phyloP scores from a whole-genome alignment of 176 grass and related monocot species.

The Rhynchospora breviuscula region DNA sequence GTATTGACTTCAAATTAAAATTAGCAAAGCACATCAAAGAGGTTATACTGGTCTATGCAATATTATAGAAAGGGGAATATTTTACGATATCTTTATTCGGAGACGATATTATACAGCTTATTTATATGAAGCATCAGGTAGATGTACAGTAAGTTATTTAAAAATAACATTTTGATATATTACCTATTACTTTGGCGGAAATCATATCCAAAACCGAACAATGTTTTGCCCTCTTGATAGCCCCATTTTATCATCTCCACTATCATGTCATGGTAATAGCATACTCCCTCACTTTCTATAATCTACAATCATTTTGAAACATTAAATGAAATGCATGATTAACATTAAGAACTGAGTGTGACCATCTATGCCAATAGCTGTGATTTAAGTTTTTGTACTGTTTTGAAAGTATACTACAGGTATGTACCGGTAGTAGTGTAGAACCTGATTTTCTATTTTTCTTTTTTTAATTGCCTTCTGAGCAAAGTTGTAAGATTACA shows the following conservation, averaged over 20 bases:
- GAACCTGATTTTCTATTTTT: neutral
- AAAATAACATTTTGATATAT: neutral
- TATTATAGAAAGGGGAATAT: neutral
- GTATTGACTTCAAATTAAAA: neutral
- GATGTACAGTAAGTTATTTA: neutral
- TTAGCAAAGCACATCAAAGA: neutral
- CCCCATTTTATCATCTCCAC: slow-evolving; percentile 96
- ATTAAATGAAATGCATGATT: neutral
- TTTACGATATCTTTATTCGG: neutral
- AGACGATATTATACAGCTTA: neutral
- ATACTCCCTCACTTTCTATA: slow-evolving; percentile 61
- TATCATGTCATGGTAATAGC: slow-evolving; percentile 99
- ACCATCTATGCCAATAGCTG: neutral
- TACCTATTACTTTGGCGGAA: slow-evolving; percentile 98
- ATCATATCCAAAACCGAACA: slow-evolving; percentile 99
- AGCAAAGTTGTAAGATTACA: neutral
- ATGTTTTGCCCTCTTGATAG: slow-evolving; percentile 89
- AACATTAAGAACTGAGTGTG: neutral
- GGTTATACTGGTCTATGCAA: neutral
- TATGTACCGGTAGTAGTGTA: neutral
- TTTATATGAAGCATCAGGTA: neutral
- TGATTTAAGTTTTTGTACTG: neutral
- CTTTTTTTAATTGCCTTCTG: neutral
- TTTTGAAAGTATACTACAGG: neutral
- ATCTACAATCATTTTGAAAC: slow-evolving; percentile 45